A percentile compares a stretch with the other conserved stretches of the same genome.
Evolutionary conservation across 352 stramenopile genomes (phyloP).

Genomic region (Globisporangium takayamanum): DNA sequence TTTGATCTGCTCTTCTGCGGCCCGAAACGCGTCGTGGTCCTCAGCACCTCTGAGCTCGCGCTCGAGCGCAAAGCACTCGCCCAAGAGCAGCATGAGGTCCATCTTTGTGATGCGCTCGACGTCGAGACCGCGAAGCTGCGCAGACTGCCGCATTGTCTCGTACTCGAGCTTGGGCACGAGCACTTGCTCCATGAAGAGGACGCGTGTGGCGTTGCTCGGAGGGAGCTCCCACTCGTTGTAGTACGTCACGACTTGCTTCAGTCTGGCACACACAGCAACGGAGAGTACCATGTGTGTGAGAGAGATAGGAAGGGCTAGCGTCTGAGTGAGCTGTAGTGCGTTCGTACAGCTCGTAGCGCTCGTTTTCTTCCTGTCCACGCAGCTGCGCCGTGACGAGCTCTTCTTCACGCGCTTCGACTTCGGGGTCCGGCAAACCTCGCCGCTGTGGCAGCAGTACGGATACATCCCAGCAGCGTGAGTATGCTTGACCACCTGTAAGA

Average conservation of each 20-base stretch:
- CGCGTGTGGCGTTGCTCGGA: constrained; percentile 64
- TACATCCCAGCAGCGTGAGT: not conserved
- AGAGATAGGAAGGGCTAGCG: not conserved
- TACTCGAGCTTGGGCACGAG: constrained; percentile 70
- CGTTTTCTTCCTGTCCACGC: constrained; percentile 40
- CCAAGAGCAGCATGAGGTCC: constrained; percentile 73
- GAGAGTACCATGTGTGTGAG: not conserved
- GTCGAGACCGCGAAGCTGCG: constrained; percentile 60
- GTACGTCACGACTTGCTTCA: constrained; percentile 73
- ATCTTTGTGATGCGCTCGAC: constrained; percentile 82
- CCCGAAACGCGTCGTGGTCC: constrained; percentile 38
- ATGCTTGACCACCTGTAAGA: not conserved
- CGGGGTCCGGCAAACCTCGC: constrained; percentile 26
- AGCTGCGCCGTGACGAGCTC: constrained; percentile 38
- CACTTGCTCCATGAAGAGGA: constrained; percentile 85
- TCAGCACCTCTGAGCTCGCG: constrained; percentile 35
- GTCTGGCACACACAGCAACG: constrained; percentile 15
- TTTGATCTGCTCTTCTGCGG: constrained; percentile 34
- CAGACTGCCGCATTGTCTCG: constrained; percentile 62
- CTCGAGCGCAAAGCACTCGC: constrained; percentile 85
- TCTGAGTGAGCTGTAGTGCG: no score
- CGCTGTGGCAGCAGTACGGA: constrained; percentile 20
- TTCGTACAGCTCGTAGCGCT: constrained; percentile 43
- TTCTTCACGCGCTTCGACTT: constrained; percentile 40
- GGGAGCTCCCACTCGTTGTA: constrained; percentile 85